Base-by-base conservation (phyloP, 345 rosid species). In the Excoecaria cochinchinensis region DNA sequence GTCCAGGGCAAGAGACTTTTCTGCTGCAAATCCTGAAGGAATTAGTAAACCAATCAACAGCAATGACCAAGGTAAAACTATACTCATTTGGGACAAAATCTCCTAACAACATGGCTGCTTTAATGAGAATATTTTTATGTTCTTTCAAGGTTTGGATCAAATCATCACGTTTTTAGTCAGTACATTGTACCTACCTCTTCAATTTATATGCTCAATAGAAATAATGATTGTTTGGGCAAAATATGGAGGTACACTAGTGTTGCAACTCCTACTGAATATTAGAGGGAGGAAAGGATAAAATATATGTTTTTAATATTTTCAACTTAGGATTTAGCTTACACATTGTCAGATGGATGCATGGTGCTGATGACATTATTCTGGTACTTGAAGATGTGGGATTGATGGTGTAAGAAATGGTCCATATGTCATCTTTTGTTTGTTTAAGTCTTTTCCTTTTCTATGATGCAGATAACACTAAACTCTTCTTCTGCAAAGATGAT, bases 391-490 rank as follows among this genome's bases (percentile, higher is more conserved):
- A 36, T 25, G 64, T 50, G 4, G 11, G 9, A 46, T 48, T 8
- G 4, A 57, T 62, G 66, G 46, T 42, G 50, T 14, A 15, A 10
- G 67, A 17, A 65, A 56, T 25, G 40, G 4, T 40, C 46, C 12
- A 5, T 4, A 22, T 16, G 38, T 57, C n/a, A 1, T 57, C 61
- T 21, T 6, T 7, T 31, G 31, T 25, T 55, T n/a, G 17, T n/a
- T 67, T 21, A 53, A 59, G 14, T 22, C 65, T 4, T 48, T 3
- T 4, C 16, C 16, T 31, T 40, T 53, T n/a, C 51, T 74, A 0
- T 63, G 25, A 21, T 84, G 86, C 82, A 84, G 87, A 67, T 68
- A 59, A 21, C 10, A 63, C 39, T 25, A 70, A 67, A 46, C 7
- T 56, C 64, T 65, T 66, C 39, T 61, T 31, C 50, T 50, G 60